These are phyloP conservation scores for Rubia balearica DNA, from an alignment of 305 asterid genomes.

Conservation along the genomic window DNA sequence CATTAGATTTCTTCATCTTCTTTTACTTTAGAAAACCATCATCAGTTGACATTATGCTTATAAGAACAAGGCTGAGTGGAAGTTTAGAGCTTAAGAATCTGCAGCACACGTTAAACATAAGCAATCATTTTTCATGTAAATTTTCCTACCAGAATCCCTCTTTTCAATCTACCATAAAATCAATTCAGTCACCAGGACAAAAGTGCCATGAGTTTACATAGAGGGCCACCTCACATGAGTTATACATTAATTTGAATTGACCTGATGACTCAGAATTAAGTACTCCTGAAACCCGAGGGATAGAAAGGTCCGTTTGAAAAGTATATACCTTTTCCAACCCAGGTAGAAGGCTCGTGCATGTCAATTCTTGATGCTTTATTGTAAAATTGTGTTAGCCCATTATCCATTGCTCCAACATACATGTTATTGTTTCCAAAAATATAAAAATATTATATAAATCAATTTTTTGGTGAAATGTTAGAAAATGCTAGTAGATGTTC, in stretches of 20 bases:
- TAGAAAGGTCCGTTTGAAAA: constrained; percentile 9
- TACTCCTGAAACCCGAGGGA: constrained; percentile 1
- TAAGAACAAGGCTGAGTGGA: not conserved
- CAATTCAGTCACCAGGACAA: not conserved
- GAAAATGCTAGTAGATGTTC: too few relatives aligned
- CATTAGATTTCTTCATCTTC: not conserved
- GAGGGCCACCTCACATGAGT: not conserved
- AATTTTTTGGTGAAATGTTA: not conserved
- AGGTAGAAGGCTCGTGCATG: constrained; percentile 97
- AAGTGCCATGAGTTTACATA: not conserved
- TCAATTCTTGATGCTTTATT: constrained; percentile 97
- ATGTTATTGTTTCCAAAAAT: too few relatives aligned
- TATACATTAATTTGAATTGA: not conserved
- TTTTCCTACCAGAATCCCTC: not conserved
- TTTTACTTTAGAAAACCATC: not conserved
- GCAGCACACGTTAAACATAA: not conserved
- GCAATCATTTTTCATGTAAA: not conserved
- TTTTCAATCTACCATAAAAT: not conserved
- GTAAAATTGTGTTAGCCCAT: constrained; percentile 81
- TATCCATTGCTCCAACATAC: too few relatives aligned
- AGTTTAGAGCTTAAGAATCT: not conserved
- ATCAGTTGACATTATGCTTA: not conserved
- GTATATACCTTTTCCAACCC: constrained; percentile 92
- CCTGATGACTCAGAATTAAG: not conserved
- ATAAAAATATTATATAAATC: constrained; percentile 1